These are phyloP conservation scores for Lobosporangium transversale DNA, from an alignment of 192 early-diverging fungal species.

Conservation along the genomic window DNA sequence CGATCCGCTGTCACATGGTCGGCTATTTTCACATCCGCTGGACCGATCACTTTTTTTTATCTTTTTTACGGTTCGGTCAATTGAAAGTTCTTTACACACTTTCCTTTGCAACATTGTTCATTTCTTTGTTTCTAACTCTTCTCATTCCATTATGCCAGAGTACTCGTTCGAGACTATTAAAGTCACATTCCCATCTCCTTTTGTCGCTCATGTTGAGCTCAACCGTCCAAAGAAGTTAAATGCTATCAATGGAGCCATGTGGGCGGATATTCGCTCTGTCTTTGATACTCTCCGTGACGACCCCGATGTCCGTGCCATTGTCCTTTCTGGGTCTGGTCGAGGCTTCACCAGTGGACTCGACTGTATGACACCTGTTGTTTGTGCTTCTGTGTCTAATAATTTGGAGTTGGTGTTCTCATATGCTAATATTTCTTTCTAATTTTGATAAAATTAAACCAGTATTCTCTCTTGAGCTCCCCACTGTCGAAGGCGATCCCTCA, in stretches of 20 bases:
- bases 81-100: too few species aligned
- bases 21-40: neutral
- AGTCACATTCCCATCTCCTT: conserved; percentile 62
- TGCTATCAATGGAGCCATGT: conserved; percentile 70
- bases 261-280: conserved; percentile 34
- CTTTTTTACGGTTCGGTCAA: too few species aligned
- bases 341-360: conserved; percentile 95
- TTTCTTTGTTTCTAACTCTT: neutral
- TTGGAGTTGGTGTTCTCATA: neutral
- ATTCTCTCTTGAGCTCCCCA: conserved; percentile 37
- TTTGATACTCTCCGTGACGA: conserved; percentile 58
- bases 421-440: neutral
- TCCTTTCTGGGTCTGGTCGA: conserved; percentile 78
- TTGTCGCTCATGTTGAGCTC: conserved; percentile 84
- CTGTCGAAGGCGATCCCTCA: conserved; percentile 47
- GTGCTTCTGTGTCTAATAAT: neutral
- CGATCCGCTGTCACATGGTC: neutral
- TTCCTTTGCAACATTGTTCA: neutral
- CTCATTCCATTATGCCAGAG: conserved; percentile 37
- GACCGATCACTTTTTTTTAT: neutral
- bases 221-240: conserved; percentile 87
- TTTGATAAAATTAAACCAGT: too few species aligned
- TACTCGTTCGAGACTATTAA: conserved; percentile 72
- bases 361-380: conserved; percentile 55
- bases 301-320: conserved; percentile 74